These are phyloP conservation scores for Wickerhamiella occidentalis DNA, from an alignment of 805 yeast genomes.

Conservation along the genomic window DNA sequence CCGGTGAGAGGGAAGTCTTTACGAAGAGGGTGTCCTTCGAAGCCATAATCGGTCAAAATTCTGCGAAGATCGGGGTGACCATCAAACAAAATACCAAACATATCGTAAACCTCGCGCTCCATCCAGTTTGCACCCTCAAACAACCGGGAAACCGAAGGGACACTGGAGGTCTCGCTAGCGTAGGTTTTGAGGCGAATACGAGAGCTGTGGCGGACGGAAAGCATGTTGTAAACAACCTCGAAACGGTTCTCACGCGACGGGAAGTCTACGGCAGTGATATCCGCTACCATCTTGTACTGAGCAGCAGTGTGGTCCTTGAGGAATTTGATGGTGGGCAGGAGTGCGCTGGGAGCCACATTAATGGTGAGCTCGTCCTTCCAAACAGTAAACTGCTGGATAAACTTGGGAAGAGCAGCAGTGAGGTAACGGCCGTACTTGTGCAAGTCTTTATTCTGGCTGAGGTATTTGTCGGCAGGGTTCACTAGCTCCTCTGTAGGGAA, in stretches of 20 bases:
- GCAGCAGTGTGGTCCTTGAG: constrained; percentile 68
- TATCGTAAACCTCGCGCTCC: constrained; percentile 80
- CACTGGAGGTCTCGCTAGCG: constrained; percentile 70
- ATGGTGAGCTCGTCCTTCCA: constrained; percentile 83
- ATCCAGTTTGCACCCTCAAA: constrained; percentile 81
- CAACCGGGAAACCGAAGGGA: constrained; percentile 62
- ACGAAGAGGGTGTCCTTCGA: constrained; percentile 83
- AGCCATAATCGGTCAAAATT: constrained; percentile 84
- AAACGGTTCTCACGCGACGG: constrained; percentile 76
- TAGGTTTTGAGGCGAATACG: constrained; percentile 82
- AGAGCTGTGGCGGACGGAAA: constrained; percentile 72
- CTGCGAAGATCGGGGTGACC: constrained; percentile 84
- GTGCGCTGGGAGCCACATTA: constrained; percentile 62
- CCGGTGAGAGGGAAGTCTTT: constrained; percentile 91
- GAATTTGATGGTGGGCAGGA: constrained; percentile 58
- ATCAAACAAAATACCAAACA: constrained; percentile 78
- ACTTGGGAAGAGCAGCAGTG: constrained; percentile 69
- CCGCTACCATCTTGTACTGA: constrained; percentile 67
- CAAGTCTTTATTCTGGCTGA: constrained; percentile 53
- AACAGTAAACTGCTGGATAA: constrained; percentile 68
- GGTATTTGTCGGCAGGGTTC: constrained; percentile 68
- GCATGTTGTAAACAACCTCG: constrained; percentile 73
- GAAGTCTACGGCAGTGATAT: constrained; percentile 77
- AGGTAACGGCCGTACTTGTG: constrained; percentile 73
- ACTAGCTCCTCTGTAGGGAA: constrained; percentile 35